Conservation (phyloP, 2,329 filamentous ascomycete species). For the Aphanoascus verrucosus region DNA sequence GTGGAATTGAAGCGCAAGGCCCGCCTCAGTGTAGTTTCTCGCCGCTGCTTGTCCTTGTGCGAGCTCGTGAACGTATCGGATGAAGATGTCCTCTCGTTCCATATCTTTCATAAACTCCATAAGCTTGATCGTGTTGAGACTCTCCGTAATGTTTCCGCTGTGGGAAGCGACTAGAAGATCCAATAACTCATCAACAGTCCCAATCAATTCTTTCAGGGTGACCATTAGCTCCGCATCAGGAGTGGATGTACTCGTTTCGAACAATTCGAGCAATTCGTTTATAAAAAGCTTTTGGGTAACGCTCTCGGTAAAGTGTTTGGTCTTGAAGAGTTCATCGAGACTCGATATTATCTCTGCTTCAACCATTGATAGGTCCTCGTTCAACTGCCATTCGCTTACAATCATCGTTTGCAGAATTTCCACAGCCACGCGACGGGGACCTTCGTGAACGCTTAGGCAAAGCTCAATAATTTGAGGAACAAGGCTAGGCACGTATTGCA, state of each 20-base stretch:
- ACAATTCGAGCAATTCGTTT: conserved; percentile 68
- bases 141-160: conserved; percentile 60
- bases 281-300: conserved; percentile 90
- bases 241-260: conserved; percentile 56
- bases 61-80: conserved; percentile 88
- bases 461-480: conserved; percentile 87
- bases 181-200: conserved; percentile 78
- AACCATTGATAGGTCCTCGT: conserved; percentile 79
- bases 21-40: conserved; percentile 75
- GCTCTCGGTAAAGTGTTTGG: conserved; percentile 75
- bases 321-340: conserved; percentile 79
- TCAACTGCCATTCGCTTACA: conserved; percentile 93
- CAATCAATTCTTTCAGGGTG: conserved; percentile 67
- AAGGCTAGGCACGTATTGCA: conserved; percentile 89
- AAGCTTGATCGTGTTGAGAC: conserved; percentile 76
- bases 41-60: conserved; percentile 64
- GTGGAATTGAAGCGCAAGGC: conserved; percentile 77
- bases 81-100: conserved; percentile 94
- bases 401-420: conserved; percentile 97
- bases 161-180: conserved; percentile 86
- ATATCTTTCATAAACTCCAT: conserved; percentile 97
- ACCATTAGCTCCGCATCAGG: conserved; percentile 48
- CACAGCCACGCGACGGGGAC: conserved; percentile 76
- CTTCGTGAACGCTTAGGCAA: conserved; percentile 90
- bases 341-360: conserved; percentile 96